These are phyloP conservation scores for Toxoplasma gondii DNA, from an alignment of 169 alveolate genomes.

Conservation along the genomic window DNA sequence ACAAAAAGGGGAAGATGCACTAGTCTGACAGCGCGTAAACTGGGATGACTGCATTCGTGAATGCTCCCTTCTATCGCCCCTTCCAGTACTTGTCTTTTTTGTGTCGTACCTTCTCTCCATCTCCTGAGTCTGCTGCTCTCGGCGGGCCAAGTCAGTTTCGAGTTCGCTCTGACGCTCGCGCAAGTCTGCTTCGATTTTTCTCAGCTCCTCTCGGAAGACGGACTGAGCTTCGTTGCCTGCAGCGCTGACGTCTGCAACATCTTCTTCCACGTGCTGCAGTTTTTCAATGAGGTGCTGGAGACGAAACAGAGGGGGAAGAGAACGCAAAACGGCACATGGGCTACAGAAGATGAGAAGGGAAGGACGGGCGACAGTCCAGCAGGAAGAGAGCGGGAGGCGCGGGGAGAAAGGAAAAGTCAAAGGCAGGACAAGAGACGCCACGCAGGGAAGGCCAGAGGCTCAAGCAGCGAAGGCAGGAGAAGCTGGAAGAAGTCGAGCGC, in stretches of 20 bases:
- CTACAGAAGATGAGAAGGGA: neutral
- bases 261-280: constrained; percentile 12
- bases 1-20: too few relatives aligned
- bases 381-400: neutral
- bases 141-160: neutral
- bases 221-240: neutral
- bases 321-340: neutral
- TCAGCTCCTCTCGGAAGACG: constrained; percentile 20
- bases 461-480: neutral
- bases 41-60: too few relatives aligned
- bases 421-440: neutral
- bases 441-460: neutral
- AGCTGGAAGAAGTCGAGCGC: neutral
- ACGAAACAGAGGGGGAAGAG: neutral
- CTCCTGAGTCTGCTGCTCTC: constrained; percentile 35
- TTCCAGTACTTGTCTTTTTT: neutral
- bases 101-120: neutral
- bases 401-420: neutral
- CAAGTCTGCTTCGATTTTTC: neutral
- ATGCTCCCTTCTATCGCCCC: too few relatives aligned
- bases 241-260: neutral
- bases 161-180: neutral
- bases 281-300: constrained; percentile 14
- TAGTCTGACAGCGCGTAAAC: too few relatives aligned
- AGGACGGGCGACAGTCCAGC: neutral